Evolutionary conservation across 495 filamentous ascomycete genomes (phyloP).

Genomic region (Polyplosphaeria fusca): DNA sequence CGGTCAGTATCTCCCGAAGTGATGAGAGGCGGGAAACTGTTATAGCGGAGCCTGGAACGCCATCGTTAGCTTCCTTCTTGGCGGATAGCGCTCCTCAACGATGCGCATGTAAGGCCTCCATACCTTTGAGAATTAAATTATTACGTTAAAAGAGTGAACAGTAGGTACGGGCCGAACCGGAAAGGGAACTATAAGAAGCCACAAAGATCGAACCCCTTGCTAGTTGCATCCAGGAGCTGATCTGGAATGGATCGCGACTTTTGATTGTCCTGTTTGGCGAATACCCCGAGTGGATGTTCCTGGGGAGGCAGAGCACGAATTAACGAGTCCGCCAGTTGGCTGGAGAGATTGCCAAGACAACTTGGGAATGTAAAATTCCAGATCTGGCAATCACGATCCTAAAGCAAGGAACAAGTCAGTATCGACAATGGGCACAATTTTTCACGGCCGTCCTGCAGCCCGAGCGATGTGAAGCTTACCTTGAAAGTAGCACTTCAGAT

Average conservation of each 20-base stretch:
- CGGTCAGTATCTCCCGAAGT: conserved; percentile 15
- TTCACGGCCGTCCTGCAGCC: background rate
- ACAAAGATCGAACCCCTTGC: conserved; percentile 33
- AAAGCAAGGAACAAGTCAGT: conserved; percentile 25
- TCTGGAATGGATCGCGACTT: conserved; percentile 33
- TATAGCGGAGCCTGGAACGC: conserved; percentile 27
- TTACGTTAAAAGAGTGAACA: conserved; percentile 39
- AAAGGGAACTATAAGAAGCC: conserved; percentile 21
- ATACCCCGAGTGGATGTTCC: conserved; percentile 31
- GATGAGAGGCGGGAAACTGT: conserved; percentile 23
- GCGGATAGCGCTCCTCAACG: background rate
- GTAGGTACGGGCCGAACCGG: conserved; percentile 30
- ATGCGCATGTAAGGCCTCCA: conserved; percentile 16
- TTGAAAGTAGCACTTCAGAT: background rate
- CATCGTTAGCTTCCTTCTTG: conserved; percentile 6
- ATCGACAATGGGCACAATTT: background rate
- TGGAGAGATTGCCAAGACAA: conserved; percentile 30
- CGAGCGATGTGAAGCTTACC: background rate
- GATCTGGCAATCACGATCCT: conserved; percentile 26
- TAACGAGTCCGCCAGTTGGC: conserved; percentile 42
- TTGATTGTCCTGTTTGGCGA: conserved; percentile 26
- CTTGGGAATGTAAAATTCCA: conserved; percentile 32
- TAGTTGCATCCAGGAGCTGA: conserved; percentile 34
- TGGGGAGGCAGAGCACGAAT: conserved; percentile 42
- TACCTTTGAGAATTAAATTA: conserved; percentile 38